These are phyloP conservation scores for Yarrowia galli DNA, from an alignment of 1,139 yeast species.

Conservation along the genomic window DNA sequence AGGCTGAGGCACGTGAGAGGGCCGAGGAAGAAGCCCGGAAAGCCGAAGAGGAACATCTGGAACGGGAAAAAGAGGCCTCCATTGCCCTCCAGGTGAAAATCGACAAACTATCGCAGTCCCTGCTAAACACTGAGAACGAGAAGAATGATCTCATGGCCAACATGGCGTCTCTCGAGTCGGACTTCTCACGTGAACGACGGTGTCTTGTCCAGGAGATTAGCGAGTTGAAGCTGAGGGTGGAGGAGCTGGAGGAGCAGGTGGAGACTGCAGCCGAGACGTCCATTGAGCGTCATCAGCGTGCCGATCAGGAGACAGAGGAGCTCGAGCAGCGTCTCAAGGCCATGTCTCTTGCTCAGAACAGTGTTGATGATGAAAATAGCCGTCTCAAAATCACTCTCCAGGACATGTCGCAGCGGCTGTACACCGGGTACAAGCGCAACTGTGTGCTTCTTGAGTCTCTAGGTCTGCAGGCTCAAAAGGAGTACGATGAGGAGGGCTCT, in stretches of 20 bases:
- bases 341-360: constrained; percentile 40
- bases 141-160: constrained; percentile 71
- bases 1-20: constrained; percentile 4
- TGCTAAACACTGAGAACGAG: constrained; percentile 49
- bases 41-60: neutral
- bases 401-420: constrained; percentile 53
- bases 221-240: constrained; percentile 54
- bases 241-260: constrained; percentile 62
- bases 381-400: constrained; percentile 46
- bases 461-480: constrained; percentile 62
- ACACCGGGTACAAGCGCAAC: constrained; percentile 55
- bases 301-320: constrained; percentile 49
- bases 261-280: constrained; percentile 44
- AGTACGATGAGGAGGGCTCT: constrained; percentile 46
- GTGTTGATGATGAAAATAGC: constrained; percentile 38
- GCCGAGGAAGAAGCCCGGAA: constrained; percentile 2
- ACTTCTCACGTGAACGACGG: constrained; percentile 62
- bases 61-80: neutral
- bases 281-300: constrained; percentile 41
- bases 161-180: constrained; percentile 68
- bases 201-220: constrained; percentile 60
- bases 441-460: constrained; percentile 75
- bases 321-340: constrained; percentile 44
- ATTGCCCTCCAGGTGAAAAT: neutral
- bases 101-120: constrained; percentile 6